These are phyloP conservation scores for Xylaria flabelliformis DNA, from an alignment of 495 filamentous ascomycete species.

Conservation along the genomic window DNA sequence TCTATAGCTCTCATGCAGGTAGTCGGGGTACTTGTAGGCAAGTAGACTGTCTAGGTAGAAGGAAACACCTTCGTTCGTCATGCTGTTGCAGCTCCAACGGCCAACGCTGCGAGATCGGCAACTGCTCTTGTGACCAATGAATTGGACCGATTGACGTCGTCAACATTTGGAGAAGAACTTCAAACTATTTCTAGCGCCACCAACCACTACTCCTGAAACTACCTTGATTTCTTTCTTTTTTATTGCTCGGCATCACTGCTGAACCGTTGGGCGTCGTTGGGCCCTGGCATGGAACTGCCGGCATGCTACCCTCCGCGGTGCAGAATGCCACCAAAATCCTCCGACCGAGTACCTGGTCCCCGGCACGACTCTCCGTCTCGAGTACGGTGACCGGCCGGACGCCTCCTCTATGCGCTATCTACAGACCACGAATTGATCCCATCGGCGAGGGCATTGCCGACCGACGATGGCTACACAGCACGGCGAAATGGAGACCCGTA, in stretches of 20 bases:
- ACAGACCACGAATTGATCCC: not conserved
- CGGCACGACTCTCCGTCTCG: slow-evolving; percentile 22
- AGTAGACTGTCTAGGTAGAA: not conserved
- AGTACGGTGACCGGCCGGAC: not conserved
- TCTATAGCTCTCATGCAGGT: not conserved
- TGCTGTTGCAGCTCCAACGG: slow-evolving; percentile 6
- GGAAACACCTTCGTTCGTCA: not conserved
- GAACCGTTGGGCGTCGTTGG: not conserved
- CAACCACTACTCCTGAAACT: not conserved
- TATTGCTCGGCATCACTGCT: not conserved
- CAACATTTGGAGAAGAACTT: slow-evolving; percentile 10
- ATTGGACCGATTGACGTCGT: slow-evolving; percentile 8
- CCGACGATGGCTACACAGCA: slow-evolving; percentile 36
- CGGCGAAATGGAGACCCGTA: slow-evolving; percentile 77
- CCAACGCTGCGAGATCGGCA: slow-evolving; percentile 23
- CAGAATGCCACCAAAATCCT: slow-evolving; percentile 51
- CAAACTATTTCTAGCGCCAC: not conserved
- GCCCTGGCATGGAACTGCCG: slow-evolving; percentile 53
- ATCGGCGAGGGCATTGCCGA: not conserved
- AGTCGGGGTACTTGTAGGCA: not conserved
- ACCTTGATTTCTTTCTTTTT: not conserved
- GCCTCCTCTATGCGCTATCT: not conserved
- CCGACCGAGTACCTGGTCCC: slow-evolving; percentile 41
- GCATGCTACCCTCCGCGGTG: slow-evolving; percentile 54
- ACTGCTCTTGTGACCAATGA: slow-evolving; percentile 24